Evolutionary conservation across 176 grass and related monocot genomes (phyloP).

Genomic region (Lolium perenne): DNA sequence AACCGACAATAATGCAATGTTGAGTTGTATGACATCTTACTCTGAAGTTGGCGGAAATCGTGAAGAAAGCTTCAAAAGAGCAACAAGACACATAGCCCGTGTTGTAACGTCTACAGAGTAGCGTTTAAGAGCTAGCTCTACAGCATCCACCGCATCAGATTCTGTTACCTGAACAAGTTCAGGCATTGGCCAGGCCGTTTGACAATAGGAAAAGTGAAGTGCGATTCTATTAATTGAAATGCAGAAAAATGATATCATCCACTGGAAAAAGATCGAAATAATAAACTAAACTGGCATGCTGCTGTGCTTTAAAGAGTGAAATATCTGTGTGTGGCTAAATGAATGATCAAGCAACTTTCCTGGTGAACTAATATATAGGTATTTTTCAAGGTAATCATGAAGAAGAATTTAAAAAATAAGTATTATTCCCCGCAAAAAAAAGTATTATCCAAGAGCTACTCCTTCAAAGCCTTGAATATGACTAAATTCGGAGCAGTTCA

Average conservation of each 20-base stretch:
- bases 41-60: constrained; percentile 86
- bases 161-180: constrained; percentile 88
- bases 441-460: not conserved
- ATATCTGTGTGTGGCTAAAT: constrained; percentile 7
- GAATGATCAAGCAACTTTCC: constrained; percentile 7
- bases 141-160: constrained; percentile 92
- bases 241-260: constrained; percentile 27
- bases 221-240: constrained; percentile 29
- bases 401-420: not conserved
- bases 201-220: constrained; percentile 32
- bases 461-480: constrained; percentile 19
- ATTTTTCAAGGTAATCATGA: not conserved
- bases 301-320: constrained; percentile 15
- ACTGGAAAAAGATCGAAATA: constrained; percentile 10
- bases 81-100: constrained; percentile 92
- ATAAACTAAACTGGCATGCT: constrained; percentile 25
- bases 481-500: constrained; percentile 28
- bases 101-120: constrained; percentile 86
- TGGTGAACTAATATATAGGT: constrained; percentile 25
- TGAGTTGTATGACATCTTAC: constrained; percentile 62
- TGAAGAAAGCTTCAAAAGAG: constrained; percentile 95
- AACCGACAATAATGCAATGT: constrained; percentile 14
- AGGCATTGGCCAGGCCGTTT: constrained; percentile 45
- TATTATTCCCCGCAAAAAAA: not conserved
- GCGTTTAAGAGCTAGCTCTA: constrained; percentile 74